Conservation (phyloP, 768 basidiomycete species). For the Omphalotus guepiniiformis region DNA sequence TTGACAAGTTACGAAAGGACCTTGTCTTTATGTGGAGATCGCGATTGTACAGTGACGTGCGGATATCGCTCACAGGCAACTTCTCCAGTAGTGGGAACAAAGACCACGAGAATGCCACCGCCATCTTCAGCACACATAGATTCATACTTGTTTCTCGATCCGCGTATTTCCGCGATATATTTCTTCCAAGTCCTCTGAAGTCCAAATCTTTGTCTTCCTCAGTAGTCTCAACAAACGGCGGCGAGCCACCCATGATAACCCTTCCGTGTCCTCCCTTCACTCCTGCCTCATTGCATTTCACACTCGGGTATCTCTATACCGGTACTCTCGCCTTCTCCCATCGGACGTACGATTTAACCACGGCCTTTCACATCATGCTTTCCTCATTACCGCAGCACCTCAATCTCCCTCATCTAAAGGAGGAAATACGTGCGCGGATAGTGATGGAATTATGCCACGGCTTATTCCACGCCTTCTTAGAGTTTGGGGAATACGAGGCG, state of each 20-base stretch:
- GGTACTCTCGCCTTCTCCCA: constrained; percentile 93
- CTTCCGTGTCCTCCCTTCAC: constrained; percentile 94
- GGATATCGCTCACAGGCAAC: constrained; percentile 70
- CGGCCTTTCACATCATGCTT: constrained; percentile 85
- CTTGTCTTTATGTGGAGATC: constrained; percentile 78
- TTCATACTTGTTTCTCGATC: constrained; percentile 90
- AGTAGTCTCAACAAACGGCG: constrained; percentile 11
- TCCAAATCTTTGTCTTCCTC: constrained; percentile 38
- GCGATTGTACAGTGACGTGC: constrained; percentile 73
- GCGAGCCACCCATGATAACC: constrained; percentile 47
- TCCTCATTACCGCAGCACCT: constrained; percentile 68
- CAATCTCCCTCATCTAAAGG: constrained; percentile 61
- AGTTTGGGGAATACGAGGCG: constrained; percentile 74
- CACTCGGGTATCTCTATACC: constrained; percentile 91
- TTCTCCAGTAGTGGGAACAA: constrained; percentile 19
- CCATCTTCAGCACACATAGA: constrained; percentile 87
- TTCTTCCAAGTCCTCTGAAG: constrained; percentile 40
- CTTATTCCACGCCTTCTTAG: constrained; percentile 78
- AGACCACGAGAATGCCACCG: constrained; percentile 65
- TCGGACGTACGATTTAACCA: constrained; percentile 87
- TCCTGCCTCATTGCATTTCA: constrained; percentile 90
- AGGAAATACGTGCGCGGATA: constrained; percentile 80
- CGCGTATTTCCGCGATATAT: constrained; percentile 72
- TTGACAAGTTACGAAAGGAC: constrained; percentile 66
- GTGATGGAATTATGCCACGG: constrained; percentile 89